These are phyloP conservation scores for Hemileccinum rubropunctum DNA, from an alignment of 768 basidiomycete genomes.

Conservation along the genomic window DNA sequence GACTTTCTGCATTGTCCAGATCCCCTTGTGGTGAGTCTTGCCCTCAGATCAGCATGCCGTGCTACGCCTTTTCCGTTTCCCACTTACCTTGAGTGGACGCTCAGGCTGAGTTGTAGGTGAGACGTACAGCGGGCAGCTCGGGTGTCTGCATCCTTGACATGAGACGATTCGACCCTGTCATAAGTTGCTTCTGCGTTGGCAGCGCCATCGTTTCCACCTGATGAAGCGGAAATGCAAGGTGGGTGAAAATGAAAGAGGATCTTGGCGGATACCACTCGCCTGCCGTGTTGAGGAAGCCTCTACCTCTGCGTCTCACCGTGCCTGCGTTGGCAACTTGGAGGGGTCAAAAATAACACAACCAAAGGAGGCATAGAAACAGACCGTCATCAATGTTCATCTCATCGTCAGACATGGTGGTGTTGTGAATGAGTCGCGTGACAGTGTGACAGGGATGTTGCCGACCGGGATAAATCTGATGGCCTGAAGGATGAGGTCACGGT, in stretches of 20 bases:
- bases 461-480: too few relatives aligned
- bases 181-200: constrained; percentile 67
- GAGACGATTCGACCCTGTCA: constrained; percentile 73
- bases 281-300: constrained; percentile 75
- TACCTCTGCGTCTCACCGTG: constrained; percentile 71
- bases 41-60: too few relatives aligned
- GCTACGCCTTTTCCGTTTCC: too few relatives aligned
- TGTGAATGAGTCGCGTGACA: constrained; percentile 18
- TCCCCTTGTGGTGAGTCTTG: too few relatives aligned
- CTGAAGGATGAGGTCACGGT: too few relatives aligned
- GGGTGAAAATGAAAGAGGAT: constrained; percentile 4
- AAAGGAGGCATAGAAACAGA: constrained; percentile 28
- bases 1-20: too few relatives aligned
- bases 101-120: too few relatives aligned
- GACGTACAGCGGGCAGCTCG: constrained; percentile 82
- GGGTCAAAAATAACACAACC: background rate
- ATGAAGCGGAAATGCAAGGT: constrained; percentile 3
- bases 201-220: constrained; percentile 63
- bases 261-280: constrained; percentile 41
- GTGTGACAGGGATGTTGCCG: constrained; percentile 18
- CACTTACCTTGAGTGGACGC: too few relatives aligned
- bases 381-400: constrained; percentile 92
- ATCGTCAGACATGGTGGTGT: constrained; percentile 79
- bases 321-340: constrained; percentile 57
- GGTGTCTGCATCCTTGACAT: constrained; percentile 65